Evolutionary conservation across 2,329 filamentous ascomycete species (phyloP), one percentile per base, ranked within the genome.

Genomic region (Fusarium concolor): DNA sequence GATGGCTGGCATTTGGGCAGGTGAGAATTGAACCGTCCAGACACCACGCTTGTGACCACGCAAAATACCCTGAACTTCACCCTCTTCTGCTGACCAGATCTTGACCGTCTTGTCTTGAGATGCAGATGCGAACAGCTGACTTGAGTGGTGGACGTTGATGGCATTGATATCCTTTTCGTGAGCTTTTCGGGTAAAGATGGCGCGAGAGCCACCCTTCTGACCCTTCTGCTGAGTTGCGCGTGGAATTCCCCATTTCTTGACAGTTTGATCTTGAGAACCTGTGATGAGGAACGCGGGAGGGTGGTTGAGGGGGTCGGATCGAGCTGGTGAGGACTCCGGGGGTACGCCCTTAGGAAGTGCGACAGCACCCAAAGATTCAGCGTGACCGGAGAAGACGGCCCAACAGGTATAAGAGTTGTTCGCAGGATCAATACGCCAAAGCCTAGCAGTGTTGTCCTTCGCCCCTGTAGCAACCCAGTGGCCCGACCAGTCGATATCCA

Each of bases 161-260:
- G 96, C 94, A 74, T 99, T 99, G 80, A 99, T 99, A 71, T 99
- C 96, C 77, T 99, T 99, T 76, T 99, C 96, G 79, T 99, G 96
- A 2, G 96, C 96, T 79, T 97, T 97, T 57, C 96, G 88, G 2
- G 96, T 98, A 78, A 92, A 99, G 6, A 90, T 81, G 39, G 93
- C 93, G 71, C 89, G 83, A 11, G 89, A 81, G 11, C 86, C 84
- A 58, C 86, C 85, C 62, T 86, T 87, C 45, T 81, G 78, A 18
- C 72, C 74, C 42, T 74, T 71, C 58, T 81, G 77, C 51, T 83
- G 81, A 33, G 81, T 76, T 51, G 86, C 77, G 38, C 87, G 86
- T 2, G 89, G 87, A 22, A 95, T 89, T 64, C 97, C 92, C 93
- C 96, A 97, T 71, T 92, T 90, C 82, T 99, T 99, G 71, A 99